Evolutionary conservation across 2,329 filamentous ascomycete genomes (phyloP), one percentile per base, ranked within the genome.

Genomic region (Cladosporium sp.): DNA sequence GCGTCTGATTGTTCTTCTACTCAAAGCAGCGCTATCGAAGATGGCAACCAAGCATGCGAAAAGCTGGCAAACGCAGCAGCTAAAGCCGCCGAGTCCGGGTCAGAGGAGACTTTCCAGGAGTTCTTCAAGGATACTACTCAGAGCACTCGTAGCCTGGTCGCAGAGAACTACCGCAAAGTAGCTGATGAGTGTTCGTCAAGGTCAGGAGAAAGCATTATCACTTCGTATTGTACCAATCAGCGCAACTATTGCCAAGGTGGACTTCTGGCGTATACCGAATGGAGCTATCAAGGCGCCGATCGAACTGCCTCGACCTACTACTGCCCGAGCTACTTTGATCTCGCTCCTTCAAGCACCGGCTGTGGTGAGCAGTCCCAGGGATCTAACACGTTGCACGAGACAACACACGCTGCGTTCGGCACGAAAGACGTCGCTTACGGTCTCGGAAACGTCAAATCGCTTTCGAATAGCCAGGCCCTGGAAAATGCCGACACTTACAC

Each of bases 321-420:
- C 70, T 86, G 83, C 68, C 70, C 74, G 11, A 64, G 80, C 15
- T 83, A 76, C 68, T 86, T 82, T 70, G 76, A 62, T 43, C 71
- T 86, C 7, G 71, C 79, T 0, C 70, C 73, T 2, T 53, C 79
- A 27, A 68, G 75, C 8, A 58, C 57, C 6, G 67, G 63, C 1
- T 87, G 84, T 70, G 80, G 85, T 62, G 74, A 60, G 2, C 83
- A 86, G 68, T 83, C 85, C 61, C 80, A 84, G 43, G 80, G 78
- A 3, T 83, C 77, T 11, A 85, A 83, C 17, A 75, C 75, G 34
- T 65, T 87, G 13, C 84, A 87, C 60, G 84, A 87, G 72, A 71
- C 75, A 56, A 84, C 83, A 8, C 84, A 87, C 61, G 72, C 76
- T n/a, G 32, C 38, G 9, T 27, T 47, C 15, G 32, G n/a, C 9